Evolutionary conservation across 805 yeast genomes (phyloP), one percentile per base, ranked within the genome.

Genomic region (Myxozyma udenii): DNA sequence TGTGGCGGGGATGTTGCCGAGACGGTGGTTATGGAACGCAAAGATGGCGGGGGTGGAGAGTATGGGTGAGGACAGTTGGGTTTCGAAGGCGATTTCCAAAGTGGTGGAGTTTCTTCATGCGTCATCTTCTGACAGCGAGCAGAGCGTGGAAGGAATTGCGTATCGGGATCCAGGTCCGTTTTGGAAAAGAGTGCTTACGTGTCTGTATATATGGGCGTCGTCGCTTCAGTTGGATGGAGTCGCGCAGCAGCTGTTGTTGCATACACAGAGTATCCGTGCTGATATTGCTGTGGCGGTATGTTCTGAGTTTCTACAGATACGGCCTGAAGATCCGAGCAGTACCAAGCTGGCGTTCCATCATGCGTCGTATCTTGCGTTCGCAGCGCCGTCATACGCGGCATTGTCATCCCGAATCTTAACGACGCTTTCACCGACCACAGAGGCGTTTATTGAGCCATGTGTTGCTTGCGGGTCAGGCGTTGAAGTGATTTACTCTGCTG

Each of bases 391-490:
- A n/a, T n/a, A n/a, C n/a, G n/a, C n/a, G n/a, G n/a, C n/a, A n/a
- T n/a, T n/a, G n/a, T n/a, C n/a, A n/a, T n/a, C n/a, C n/a, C n/a
- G n/a, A n/a, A 33, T 42, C 19, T 14, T 9, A 22, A 18, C 26
- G 30, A 21, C 12, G 25, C 7, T 40, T 9, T 16, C 24, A 4
- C 16, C 23, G 2, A 4, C 24, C 4, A 28, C 12, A 3, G 41
- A 22, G 3, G n/a, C 3, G 30, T 25, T 11, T 38, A 35, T 24
- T 5, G 24, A n/a, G 42, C 32, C 32, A 11, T 55, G 60, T 36
- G 44, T 32, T n/a, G 60, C 60, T 2, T 55, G 60, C 37, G 51
- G 48, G 4, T 39, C 46, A 3, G n/a, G 21, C 2, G 51, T 55
- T 16, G 51, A 51, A 35, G 19, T 52, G 16, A 32, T 22, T 21